Base-by-base conservation (phyloP, 495 filamentous ascomycete species). In the Corynascus novoguineensis region DNA sequence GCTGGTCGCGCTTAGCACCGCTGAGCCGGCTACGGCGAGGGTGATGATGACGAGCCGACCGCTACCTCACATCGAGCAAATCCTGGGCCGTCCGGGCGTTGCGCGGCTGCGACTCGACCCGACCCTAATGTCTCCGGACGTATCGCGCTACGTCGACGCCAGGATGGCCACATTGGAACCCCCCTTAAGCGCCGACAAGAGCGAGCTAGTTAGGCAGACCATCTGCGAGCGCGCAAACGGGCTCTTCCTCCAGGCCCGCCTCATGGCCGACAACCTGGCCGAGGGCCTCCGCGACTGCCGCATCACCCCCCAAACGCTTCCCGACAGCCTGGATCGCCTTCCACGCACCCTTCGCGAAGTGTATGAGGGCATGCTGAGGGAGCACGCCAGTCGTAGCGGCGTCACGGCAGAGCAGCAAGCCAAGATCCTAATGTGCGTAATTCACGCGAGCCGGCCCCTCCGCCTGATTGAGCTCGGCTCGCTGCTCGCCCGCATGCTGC, bases 381-480 rank as follows among this genome's bases (percentile, higher is more conserved):
- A 78, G 15, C 75, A 80, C 53, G 62, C 70, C 9, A 19, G 44
- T 3, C 60, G 61, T 5, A 64, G 69, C n/a, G 63, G 64, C 32
- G 63, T 75, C 1, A 53, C 67, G 3, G 54, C 66, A 14, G 68
- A 75, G 4, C 47, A 73, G 11, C 78, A 80, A 60, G 14, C 70
- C 5, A 55, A 64, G 2, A 64, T 81, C 12, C 61, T 81, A 4
- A 66, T 72, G 29, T 73, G 67, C 49, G 68, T 78, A 28, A 80
- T 73, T 0, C 75, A 79, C 57, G 60, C 77, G 11, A 65, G 68
- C 12, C 70, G 78, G 1, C 77, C 79, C 2, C 60, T 81, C n/a
- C 78, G 78, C 7, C 60, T 80, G 9, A 62, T 75, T 2, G 78
- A 81, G 51, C 50, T 79, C 29, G 73, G 74, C 21, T 66, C 60